phyloP scores from a whole-genome alignment of 495 filamentous ascomycete genomes.

The Lasiosphaeria hispida region DNA sequence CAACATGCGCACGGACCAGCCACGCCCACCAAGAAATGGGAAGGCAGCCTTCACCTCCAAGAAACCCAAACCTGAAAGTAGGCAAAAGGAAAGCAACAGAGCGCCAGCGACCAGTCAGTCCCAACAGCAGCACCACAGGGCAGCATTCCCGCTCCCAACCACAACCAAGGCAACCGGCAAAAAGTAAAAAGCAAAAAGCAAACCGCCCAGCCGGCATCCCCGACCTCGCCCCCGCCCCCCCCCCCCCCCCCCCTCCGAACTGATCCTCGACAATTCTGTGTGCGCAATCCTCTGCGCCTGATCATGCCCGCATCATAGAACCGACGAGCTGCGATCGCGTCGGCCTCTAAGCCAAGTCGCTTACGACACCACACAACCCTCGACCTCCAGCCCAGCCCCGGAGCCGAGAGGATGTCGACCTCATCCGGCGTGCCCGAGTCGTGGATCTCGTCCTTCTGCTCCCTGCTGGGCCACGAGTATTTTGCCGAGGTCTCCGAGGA shows the following conservation, averaged over 20 bases:
- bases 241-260: neutral
- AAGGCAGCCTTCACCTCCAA: constrained; percentile 18
- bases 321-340: constrained; percentile 21
- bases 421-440: constrained; percentile 86
- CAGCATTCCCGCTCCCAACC: neutral
- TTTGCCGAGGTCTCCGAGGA: constrained; percentile 98
- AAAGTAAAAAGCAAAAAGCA: neutral
- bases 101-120: neutral
- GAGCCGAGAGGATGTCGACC: constrained; percentile 50
- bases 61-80: constrained; percentile 16
- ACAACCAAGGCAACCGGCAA: neutral
- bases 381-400: constrained; percentile 1
- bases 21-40: constrained; percentile 23
- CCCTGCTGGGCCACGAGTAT: constrained; percentile 92
- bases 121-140: neutral
- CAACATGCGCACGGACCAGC: constrained; percentile 18
- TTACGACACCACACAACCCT: neutral
- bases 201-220: neutral
- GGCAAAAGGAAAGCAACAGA: neutral
- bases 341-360: constrained; percentile 12
- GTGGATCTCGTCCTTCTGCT: constrained; percentile 97
- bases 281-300: constrained; percentile 18
- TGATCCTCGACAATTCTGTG: neutral
- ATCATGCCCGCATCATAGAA: constrained; percentile 29
- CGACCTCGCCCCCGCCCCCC: neutral